Percentiles rank a stretch among this genome's conserved stretches.
These are phyloP conservation scores for Trametes cingulata DNA, from an alignment of 768 basidiomycete genomes.

Conservation along the genomic window DNA sequence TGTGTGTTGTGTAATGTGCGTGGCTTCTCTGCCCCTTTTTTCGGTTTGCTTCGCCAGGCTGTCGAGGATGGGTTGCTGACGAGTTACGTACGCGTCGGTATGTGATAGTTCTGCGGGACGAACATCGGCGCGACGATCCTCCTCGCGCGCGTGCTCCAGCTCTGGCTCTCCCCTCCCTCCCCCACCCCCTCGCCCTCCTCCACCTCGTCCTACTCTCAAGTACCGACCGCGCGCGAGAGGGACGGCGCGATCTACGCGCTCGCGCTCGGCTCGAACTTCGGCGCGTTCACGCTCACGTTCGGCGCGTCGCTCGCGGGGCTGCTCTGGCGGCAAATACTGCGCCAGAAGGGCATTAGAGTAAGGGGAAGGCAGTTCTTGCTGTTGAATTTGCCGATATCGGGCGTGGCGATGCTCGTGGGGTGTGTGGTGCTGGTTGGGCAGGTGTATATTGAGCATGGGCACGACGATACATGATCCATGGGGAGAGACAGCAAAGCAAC, in stretches of 20 bases:
- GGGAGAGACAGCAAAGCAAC: too few species aligned
- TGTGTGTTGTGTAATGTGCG: slow-evolving; percentile 72
- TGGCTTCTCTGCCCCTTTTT: slow-evolving; percentile 6
- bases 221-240: slow-evolving; percentile 15
- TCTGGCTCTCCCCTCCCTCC: slow-evolving; percentile 30
- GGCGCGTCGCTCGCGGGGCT: slow-evolving; percentile 87
- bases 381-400: slow-evolving; percentile 71
- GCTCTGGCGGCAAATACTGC: slow-evolving; percentile 76
- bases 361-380: slow-evolving; percentile 63
- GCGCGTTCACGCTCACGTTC: slow-evolving; percentile 88
- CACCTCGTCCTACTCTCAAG: too few species aligned
- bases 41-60: background rate
- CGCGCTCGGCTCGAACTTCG: slow-evolving; percentile 86
- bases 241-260: slow-evolving; percentile 49
- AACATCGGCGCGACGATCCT: slow-evolving; percentile 93
- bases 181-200: slow-evolving; percentile 8
- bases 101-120: slow-evolving; percentile 64
- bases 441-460: slow-evolving; percentile 40
- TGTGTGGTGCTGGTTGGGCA: slow-evolving; percentile 75
- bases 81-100: background rate
- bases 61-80: too few species aligned
- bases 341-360: slow-evolving; percentile 69
- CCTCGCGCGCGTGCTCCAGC: slow-evolving; percentile 74
- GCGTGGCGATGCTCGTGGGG: slow-evolving; percentile 67
- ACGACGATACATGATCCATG: background rate